A percentile compares a stretch with the other conserved stretches of the same genome.
These are phyloP conservation scores for Ochromonadaceae sp. DNA, from an alignment of 352 stramenopile genomes.

Conservation along the genomic window DNA sequence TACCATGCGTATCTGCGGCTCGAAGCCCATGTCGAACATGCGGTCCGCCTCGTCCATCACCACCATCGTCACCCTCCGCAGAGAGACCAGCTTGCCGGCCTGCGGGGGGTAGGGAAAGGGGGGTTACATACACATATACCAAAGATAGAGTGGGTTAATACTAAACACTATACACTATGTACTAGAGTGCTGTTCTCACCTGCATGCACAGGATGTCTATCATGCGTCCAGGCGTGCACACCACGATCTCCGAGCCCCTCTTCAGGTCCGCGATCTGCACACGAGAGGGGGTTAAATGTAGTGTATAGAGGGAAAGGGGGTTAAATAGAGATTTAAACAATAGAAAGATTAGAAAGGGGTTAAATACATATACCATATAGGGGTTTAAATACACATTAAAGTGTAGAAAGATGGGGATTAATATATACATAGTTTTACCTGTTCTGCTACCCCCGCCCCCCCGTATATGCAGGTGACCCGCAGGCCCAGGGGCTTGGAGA, in stretches of 20 bases:
- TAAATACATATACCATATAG: too few relatives aligned
- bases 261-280: conserved; percentile 98
- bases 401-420: too few relatives aligned
- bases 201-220: conserved; percentile 99
- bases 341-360: too few relatives aligned
- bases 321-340: too few relatives aligned
- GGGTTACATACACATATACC: too few relatives aligned
- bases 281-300: too few relatives aligned
- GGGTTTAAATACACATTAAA: too few relatives aligned
- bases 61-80: conserved; percentile 91
- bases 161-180: too few relatives aligned
- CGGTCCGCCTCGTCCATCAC: conserved; percentile 97
- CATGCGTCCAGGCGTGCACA: conserved; percentile 93
- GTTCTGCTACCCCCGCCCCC: conserved; percentile 61
- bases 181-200: conserved; percentile 61
- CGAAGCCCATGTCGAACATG: conserved; percentile 99
- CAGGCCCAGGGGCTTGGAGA: conserved; percentile 74
- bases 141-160: too few relatives aligned
- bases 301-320: too few relatives aligned
- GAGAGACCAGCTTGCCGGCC: conserved; percentile 55
- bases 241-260: conserved; percentile 85
- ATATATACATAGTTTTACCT: too few relatives aligned
- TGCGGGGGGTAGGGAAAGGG: too few relatives aligned
- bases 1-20: conserved; percentile 94
- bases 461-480: conserved; percentile 37